Conservation (phyloP, 768 basidiomycete species). For the Botryobasidium botryosum region DNA sequence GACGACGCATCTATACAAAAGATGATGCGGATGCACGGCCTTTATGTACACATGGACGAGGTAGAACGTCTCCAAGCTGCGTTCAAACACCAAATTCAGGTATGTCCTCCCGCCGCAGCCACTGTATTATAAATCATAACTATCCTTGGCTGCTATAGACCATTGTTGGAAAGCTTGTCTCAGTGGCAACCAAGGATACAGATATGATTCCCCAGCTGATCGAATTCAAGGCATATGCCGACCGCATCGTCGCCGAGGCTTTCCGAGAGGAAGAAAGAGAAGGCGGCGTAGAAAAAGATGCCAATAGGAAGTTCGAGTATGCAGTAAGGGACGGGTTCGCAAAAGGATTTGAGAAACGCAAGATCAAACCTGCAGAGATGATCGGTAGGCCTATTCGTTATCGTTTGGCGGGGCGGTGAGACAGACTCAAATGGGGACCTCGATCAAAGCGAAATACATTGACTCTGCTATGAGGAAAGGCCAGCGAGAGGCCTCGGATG, state of each 20-base stretch:
- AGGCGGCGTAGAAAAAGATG: conserved; percentile 17
- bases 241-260: conserved; percentile 30
- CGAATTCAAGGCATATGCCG: conserved; percentile 42
- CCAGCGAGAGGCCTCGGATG: conserved; percentile 49
- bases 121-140: not conserved
- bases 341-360: conserved; percentile 50
- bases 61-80: conserved; percentile 37
- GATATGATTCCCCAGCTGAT: conserved; percentile 63
- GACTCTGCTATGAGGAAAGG: conserved; percentile 79
- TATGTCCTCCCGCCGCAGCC: conserved; percentile 16
- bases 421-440: not conserved
- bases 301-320: conserved; percentile 33
- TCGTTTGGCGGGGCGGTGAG: not conserved
- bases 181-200: conserved; percentile 44
- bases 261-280: conserved; percentile 23
- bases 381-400: conserved; percentile 24
- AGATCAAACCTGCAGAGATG: conserved; percentile 77
- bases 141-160: conserved; percentile 22
- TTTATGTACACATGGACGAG: conserved; percentile 42
- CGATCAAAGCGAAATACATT: conserved; percentile 54
- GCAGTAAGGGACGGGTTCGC: conserved; percentile 57
- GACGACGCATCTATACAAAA: conserved; percentile 35
- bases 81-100: conserved; percentile 47
- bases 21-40: conserved; percentile 40
- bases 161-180: conserved; percentile 46